Base-by-base conservation (phyloP, 805 yeast genomes). In the Saccharomyces jurei region DNA sequence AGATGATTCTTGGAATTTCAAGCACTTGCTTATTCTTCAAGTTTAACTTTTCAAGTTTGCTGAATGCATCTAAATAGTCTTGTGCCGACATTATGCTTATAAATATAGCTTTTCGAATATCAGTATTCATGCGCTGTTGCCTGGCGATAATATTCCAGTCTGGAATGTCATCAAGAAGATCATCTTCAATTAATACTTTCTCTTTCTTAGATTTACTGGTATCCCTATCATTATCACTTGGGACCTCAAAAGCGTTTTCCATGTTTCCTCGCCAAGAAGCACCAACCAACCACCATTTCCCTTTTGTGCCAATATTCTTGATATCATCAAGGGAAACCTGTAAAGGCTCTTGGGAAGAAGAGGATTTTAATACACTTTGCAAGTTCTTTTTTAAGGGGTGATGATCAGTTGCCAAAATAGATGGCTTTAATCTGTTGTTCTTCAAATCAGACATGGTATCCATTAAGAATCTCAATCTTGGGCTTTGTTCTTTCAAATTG, bases 211-310 rank as follows among this genome's bases (percentile, higher is more conserved):
- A 57, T 41, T 59, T 62, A 31, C 58, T 57, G 47, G 58, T 48
- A 36, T 57, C 56, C 17, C 58, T 58, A 26, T 50, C 55, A n/a
- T 61, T 54, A 2, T 55, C 62, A 2, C 61, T 60, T 2, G 58
- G 60, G 25, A 61, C 65, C 25, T 64, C 68, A 28, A 67, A 63
- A 2, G 67, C 67, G 6, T 61, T 57, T 4, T 61, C 67, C 48
- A 71, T 76, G 53, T 75, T 72, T 2, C 96, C 97, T 64, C 83
- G 88, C 97, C 97, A 94, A 0, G 99, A 96, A 1, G 98, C 88
- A 50, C 99, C 99, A 30, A 94, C 92, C 31, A 94, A 76, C 99
- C 99, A 94, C 99, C 99, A 94, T 71, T 92, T 94, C 54, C 99
- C 99, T 59, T 83, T 82, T 0, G 85, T 81, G 13, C 85, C 87